Conservation (phyloP, 2,329 filamentous ascomycete genomes). For the Cladosporium sp. region DNA sequence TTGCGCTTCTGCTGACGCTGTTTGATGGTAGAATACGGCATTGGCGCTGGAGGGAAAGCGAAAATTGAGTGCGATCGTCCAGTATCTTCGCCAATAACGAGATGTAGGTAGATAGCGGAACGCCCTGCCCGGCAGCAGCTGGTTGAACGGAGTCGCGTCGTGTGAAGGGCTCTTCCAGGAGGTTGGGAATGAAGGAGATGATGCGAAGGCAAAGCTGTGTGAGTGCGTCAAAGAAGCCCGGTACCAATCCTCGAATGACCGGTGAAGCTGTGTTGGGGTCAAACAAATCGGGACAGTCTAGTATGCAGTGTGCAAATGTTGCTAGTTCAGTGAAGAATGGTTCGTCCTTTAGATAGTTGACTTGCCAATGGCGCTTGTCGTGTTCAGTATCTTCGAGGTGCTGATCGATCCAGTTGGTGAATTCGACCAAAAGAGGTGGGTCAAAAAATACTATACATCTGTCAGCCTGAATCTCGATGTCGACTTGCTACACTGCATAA, state of each 20-base stretch:
- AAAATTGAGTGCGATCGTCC: background rate
- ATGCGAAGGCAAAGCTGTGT: conserved; percentile 19
- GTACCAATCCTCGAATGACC: background rate
- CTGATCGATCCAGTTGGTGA: conserved; percentile 17
- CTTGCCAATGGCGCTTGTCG: conserved; percentile 14
- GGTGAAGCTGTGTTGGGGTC: background rate
- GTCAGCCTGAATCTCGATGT: background rate
- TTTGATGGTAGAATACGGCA: conserved; percentile 3
- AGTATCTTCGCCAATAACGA: conserved; percentile 17
- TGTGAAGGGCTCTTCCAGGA: conserved; percentile 17
- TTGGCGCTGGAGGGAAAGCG: conserved; percentile 3
- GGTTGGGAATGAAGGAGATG: conserved; percentile 17
- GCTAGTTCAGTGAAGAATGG: conserved; percentile 22
- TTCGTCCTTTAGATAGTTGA: conserved; percentile 17
- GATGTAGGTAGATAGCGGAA: conserved; percentile 19
- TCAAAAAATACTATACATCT: conserved; percentile 6
- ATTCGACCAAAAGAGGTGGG: background rate
- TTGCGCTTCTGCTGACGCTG: background rate
- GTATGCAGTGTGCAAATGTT: conserved; percentile 24
- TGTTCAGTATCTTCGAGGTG: conserved; percentile 22
- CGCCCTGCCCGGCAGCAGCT: conserved; percentile 8
- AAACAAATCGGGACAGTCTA: conserved; percentile 18
- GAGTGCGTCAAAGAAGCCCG: conserved; percentile 15
- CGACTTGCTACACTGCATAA: background rate
- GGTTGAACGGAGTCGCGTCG: conserved; percentile 24